These are phyloP conservation scores for Alternaria longipes DNA, from an alignment of 2,329 filamentous ascomycete genomes.

Conservation along the genomic window DNA sequence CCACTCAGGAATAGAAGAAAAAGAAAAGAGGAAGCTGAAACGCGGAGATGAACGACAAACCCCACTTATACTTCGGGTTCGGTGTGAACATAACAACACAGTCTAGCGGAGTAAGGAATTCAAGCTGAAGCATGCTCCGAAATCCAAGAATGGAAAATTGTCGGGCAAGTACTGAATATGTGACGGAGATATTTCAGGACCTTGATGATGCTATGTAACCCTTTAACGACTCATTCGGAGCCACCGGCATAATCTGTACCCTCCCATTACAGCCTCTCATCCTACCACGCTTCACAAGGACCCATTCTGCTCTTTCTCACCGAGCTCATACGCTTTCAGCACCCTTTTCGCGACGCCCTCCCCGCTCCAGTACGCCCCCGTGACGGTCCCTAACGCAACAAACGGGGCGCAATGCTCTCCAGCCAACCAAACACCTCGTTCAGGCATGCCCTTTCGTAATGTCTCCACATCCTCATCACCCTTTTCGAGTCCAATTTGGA, in stretches of 20 bases:
- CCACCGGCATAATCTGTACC: neutral
- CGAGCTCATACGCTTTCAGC: conserved; percentile 2
- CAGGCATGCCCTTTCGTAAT: conserved; percentile 65
- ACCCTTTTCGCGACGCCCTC: conserved; percentile 12
- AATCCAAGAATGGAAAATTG: neutral
- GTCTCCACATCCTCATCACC: conserved; percentile 76
- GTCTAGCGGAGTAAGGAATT: neutral
- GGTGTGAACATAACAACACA: neutral
- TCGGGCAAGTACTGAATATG: neutral
- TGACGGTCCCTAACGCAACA: conserved; percentile 82
- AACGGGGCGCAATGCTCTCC: conserved; percentile 93
- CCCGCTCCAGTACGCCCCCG: conserved; percentile 18
- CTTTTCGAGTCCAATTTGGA: conserved; percentile 75
- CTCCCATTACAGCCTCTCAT: neutral
- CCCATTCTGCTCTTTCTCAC: neutral
- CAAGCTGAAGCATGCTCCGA: neutral
- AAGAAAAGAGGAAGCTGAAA: neutral
- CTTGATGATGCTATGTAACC: neutral
- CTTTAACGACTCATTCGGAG: neutral
- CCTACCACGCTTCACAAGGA: neutral
- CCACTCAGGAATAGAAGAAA: neutral
- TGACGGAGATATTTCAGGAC: neutral
- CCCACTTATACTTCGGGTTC: neutral
- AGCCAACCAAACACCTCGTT: conserved; percentile 80
- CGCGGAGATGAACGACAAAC: neutral